phyloP scores from a whole-genome alignment of 2,329 filamentous ascomycete species.

The Cadophora sp. region DNA sequence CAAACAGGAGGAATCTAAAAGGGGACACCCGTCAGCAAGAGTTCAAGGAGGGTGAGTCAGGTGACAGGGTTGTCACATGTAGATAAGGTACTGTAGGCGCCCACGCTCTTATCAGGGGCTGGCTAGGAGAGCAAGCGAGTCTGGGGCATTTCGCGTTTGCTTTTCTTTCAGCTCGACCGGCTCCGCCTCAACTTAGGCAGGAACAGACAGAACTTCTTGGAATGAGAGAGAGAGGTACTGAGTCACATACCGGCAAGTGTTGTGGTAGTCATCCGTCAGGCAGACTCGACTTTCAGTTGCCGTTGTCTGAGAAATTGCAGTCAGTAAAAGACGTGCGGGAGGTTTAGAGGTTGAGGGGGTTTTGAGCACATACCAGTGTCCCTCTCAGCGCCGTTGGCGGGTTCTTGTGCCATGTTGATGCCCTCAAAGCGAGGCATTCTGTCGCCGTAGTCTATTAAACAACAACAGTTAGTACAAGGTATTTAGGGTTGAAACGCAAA shows the following conservation, averaged over 20 bases:
- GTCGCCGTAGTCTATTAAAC: slow-evolving; percentile 16
- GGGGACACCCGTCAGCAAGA: slow-evolving; percentile 5
- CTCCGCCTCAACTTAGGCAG: slow-evolving; percentile 22
- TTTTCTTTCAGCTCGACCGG: background rate
- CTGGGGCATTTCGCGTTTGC: background rate
- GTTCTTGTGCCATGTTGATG: slow-evolving; percentile 15
- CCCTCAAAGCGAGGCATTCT: slow-evolving; percentile 21
- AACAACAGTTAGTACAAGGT: slow-evolving; percentile 4
- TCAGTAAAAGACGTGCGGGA: slow-evolving; percentile 15
- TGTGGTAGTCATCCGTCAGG: slow-evolving; percentile 16
- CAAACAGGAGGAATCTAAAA: slow-evolving; percentile 7
- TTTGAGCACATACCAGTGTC: slow-evolving; percentile 21
- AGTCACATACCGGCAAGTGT: slow-evolving; percentile 23
- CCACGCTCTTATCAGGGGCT: slow-evolving; percentile 9
- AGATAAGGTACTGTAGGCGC: slow-evolving; percentile 2
- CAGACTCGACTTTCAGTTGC: slow-evolving; percentile 20
- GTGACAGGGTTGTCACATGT: slow-evolving; percentile 17
- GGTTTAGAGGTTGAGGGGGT: slow-evolving; percentile 3
- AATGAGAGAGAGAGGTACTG: slow-evolving; percentile 7
- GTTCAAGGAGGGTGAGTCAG: background rate
- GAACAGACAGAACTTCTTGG: slow-evolving; percentile 1
- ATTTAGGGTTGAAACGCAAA: background rate
- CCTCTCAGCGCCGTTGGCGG: slow-evolving; percentile 7
- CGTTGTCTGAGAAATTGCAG: slow-evolving; percentile 18
- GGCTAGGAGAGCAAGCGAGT: background rate